A percentile compares a stretch with the other conserved stretches of the same genome.
Conservation (phyloP, 2,329 filamentous ascomycete genomes). For the Calonectria hongkongensis region DNA sequence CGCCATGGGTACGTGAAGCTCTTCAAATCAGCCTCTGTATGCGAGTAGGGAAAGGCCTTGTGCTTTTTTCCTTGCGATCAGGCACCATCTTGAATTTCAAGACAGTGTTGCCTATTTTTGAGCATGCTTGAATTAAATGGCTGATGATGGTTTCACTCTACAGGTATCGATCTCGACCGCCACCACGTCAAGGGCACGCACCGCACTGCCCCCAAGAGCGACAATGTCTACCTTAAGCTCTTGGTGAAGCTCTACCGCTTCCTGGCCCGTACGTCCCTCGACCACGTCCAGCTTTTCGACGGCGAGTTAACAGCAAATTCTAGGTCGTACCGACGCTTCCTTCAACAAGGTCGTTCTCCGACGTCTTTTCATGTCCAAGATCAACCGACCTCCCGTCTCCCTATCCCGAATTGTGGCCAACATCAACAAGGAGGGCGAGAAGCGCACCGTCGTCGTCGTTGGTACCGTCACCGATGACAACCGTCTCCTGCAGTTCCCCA, state of each 20-base stretch:
- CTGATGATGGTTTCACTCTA: slow-evolving; percentile 73
- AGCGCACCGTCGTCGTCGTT: slow-evolving; percentile 94
- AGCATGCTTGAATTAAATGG: slow-evolving; percentile 79
- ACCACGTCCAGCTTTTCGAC: slow-evolving; percentile 13
- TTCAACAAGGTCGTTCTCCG: slow-evolving; percentile 99
- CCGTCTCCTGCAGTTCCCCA: slow-evolving; percentile 91
- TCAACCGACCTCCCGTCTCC: slow-evolving; percentile 96
- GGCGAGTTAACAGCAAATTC: slow-evolving; percentile 38
- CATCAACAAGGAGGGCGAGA: slow-evolving; percentile 78
- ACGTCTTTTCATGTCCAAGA: slow-evolving; percentile 98
- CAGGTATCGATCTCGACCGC: slow-evolving; percentile 83
- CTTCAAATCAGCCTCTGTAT: slow-evolving; percentile 65
- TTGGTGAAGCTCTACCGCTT: slow-evolving; percentile 99
- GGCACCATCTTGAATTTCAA: slow-evolving; percentile 56
- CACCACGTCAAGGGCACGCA: slow-evolving; percentile 84
- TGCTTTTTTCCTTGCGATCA: slow-evolving; percentile 52
- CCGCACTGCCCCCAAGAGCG: slow-evolving; percentile 97
- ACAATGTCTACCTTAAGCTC: slow-evolving; percentile 98
- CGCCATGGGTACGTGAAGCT: slow-evolving; percentile 78
- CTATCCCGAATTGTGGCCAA: slow-evolving; percentile 91
- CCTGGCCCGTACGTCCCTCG: slow-evolving; percentile 87
- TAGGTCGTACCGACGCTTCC: slow-evolving; percentile 94
- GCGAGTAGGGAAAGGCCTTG: slow-evolving; percentile 66
- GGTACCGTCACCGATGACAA: slow-evolving; percentile 99
- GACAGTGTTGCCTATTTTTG: slow-evolving; percentile 62